A percentile compares a stretch with the other conserved stretches of the same genome.
These are phyloP conservation scores for Colletotrichum agaves DNA, from an alignment of 2,329 filamentous ascomycete species.

Conservation along the genomic window DNA sequence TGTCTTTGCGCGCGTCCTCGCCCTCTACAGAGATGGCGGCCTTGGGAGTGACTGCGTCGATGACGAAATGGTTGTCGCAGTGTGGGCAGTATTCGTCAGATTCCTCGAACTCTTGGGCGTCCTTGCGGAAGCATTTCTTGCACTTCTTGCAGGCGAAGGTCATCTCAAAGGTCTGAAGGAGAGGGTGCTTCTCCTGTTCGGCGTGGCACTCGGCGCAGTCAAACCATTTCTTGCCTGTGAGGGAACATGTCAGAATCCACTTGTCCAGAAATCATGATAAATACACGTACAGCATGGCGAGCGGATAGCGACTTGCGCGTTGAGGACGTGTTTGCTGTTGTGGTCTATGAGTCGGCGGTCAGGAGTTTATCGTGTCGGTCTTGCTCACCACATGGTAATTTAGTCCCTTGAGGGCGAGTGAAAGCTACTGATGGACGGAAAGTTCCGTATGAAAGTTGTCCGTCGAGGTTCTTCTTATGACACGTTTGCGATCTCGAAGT, in stretches of 20 bases:
- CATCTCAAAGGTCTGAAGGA: constrained; percentile 87
- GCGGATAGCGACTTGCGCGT: constrained; percentile 96
- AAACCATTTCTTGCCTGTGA: constrained; percentile 91
- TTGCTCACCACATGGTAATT: constrained; percentile 51
- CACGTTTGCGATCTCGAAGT: not conserved
- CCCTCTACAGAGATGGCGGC: constrained; percentile 87
- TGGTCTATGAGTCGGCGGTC: constrained; percentile 16
- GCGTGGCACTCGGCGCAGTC: constrained; percentile 96
- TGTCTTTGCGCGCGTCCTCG: constrained; percentile 87
- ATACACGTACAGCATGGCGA: constrained; percentile 85
- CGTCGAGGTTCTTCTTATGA: not conserved
- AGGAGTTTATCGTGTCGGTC: not conserved
- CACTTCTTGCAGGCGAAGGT: constrained; percentile 98
- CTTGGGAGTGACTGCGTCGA: constrained; percentile 88
- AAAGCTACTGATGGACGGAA: not conserved
- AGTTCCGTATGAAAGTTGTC: not conserved
- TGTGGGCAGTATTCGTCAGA: constrained; percentile 98
- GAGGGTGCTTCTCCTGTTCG: constrained; percentile 80
- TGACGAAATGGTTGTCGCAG: constrained; percentile 98
- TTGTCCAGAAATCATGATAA: not conserved
- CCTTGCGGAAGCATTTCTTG: constrained; percentile 97
- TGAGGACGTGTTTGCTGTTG: constrained; percentile 93
- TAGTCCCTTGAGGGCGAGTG: not conserved
- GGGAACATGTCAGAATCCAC: constrained; percentile 15
- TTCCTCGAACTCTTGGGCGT: constrained; percentile 91